Evolutionary conservation across 2,329 filamentous ascomycete species (phyloP), one percentile per base, ranked within the genome.

Genomic region (Fusarium gaditjirri): DNA sequence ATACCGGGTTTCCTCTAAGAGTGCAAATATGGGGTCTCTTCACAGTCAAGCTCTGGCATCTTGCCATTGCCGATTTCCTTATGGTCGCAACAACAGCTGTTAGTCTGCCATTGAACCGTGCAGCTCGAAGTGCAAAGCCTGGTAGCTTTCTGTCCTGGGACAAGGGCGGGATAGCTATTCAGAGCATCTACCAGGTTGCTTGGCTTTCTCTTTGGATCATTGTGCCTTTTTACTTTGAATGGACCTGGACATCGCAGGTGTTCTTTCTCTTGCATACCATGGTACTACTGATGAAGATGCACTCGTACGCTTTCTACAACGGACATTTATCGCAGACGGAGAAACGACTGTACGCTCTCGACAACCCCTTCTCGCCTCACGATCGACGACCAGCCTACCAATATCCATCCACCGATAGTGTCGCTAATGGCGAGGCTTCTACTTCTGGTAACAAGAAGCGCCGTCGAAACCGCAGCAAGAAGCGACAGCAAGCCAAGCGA

Each of bases 221-320:
- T 79, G 90, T 94, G 78, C 96, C 96, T 0, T 98, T 98, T 73
- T 81, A 92, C 75, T 86, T 97, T 13, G 87, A 92, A 56, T 99
- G 96, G 96, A 93, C 94, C 6, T 99, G 96, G 96, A 99, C 96
- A 1, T 92, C 95, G 6, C 96, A 98, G 79, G 96, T 99, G 42
- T 99, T 97, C 81, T 89, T 99, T 75, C 92, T 95, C 16, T 86
- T 99, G 38, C 96, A 99, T 82, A 92, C 94, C 46, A 90, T 99
- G 82, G 92, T 94, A 12, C 87, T 99, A 25, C 90, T 98, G 55
- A 99, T 99, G 96, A 99, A 99, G 86, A 96, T 98, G 90, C 96
- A 99, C 81, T 98, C 95, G 10, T 99, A 97, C 79, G 93, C 94
- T 29, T 99, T 98, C 81, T 99, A 99, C 85, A 98, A 98, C 77